Percentiles rank a stretch among this genome's conserved stretches.
Conservation (phyloP, 1,284 basidiomycete species). For the Leccinum brunneo-olivaceum region DNA sequence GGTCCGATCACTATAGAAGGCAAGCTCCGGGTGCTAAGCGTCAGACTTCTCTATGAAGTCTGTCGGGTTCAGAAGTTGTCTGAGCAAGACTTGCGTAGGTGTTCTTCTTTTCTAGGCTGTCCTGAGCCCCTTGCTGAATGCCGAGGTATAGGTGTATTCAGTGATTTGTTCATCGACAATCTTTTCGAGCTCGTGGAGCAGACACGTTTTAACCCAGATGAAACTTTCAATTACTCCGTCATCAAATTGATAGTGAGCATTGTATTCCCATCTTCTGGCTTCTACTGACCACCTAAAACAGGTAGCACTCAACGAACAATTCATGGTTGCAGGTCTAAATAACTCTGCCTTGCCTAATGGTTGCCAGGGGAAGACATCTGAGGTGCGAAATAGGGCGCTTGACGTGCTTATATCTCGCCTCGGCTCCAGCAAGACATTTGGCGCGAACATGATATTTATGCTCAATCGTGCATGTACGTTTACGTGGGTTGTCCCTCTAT, state of each 20-base stretch:
- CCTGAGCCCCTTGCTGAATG: constrained; percentile 4
- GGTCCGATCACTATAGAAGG: constrained; percentile 72
- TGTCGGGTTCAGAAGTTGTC: constrained; percentile 83
- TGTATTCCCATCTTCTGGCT: not conserved
- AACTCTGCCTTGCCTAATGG: constrained; percentile 18
- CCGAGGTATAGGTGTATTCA: constrained; percentile 57
- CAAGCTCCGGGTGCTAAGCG: constrained; percentile 65
- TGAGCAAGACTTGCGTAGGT: constrained; percentile 67
- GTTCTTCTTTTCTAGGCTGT: not conserved
- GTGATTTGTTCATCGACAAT: constrained; percentile 80
- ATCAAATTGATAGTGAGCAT: constrained; percentile 82
- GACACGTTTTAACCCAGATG: constrained; percentile 83
- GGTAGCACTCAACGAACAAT: constrained; percentile 96
- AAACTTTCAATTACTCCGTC: constrained; percentile 88
- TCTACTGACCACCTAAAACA: constrained; percentile 27
- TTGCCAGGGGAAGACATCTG: constrained; percentile 23
- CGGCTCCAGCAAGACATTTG: constrained; percentile 87
- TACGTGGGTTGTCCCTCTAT: not conserved
- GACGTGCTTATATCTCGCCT: constrained; percentile 78
- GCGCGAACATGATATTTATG: constrained; percentile 99
- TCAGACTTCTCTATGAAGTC: constrained; percentile 82
- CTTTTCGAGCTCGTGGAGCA: constrained; percentile 93
- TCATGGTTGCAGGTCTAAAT: constrained; percentile 77
- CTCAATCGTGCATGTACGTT: constrained; percentile 85
- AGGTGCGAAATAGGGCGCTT: constrained; percentile 72